A percentile compares a stretch with the other conserved stretches of the same genome.
Conservation (phyloP, 345 rosid genomes). For the Eucalyptus curtisii region DNA sequence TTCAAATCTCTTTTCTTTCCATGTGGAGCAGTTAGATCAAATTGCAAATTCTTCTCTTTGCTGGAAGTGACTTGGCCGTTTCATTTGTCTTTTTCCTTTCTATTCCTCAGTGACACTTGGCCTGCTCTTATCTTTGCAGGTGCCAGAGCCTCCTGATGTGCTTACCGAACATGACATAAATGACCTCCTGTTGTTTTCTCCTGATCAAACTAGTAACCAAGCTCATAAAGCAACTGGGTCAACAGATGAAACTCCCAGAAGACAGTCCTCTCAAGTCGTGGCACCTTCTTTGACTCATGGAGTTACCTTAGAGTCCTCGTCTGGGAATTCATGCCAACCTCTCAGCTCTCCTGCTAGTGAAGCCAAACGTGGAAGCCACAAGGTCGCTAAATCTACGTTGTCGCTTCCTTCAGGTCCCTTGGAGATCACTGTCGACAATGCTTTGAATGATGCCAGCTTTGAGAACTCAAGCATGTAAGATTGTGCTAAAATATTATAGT, state of each 20-base stretch:
- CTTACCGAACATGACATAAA: conserved; percentile 44
- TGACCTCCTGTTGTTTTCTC: conserved; percentile 40
- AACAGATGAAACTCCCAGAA: conserved; percentile 36
- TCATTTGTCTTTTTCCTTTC: neutral
- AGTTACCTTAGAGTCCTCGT: conserved; percentile 22
- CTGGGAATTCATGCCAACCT: conserved; percentile 31
- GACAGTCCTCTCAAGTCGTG: conserved; percentile 20
- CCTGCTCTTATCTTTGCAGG: conserved; percentile 16
- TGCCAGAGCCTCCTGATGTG: conserved; percentile 31
- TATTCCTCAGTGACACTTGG: neutral
- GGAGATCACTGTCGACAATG: conserved; percentile 13
- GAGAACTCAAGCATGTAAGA: conserved; percentile 68
- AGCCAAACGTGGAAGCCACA: conserved; percentile 31
- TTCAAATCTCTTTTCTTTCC: neutral
- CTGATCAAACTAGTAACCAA: conserved; percentile 32
- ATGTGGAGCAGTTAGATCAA: neutral
- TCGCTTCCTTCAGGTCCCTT: conserved; percentile 19
- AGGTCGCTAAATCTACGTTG: conserved; percentile 12
- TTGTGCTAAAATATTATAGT: neutral
- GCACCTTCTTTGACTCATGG: conserved; percentile 26
- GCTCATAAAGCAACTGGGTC: conserved; percentile 23
- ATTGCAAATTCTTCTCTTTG: neutral
- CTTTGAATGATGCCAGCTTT: conserved; percentile 20
- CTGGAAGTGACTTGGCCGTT: neutral
- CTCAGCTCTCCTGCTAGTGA: conserved; percentile 36